Evolutionary conservation across 2,329 filamentous ascomycete species (phyloP).

Genomic region (Elsinoe perseae): DNA sequence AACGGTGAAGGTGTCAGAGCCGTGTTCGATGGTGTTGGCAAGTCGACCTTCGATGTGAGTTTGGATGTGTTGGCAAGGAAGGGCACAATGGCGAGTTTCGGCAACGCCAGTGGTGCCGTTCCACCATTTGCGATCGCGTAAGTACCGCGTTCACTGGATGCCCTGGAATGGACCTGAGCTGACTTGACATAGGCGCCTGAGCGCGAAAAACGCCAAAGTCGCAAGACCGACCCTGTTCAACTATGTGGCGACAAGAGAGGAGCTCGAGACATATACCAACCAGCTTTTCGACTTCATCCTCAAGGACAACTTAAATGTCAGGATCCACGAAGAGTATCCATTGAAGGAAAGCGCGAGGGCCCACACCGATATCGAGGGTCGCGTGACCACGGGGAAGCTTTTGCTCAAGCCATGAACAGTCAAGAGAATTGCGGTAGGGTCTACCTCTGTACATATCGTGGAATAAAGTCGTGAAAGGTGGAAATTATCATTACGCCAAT

Average conservation of each 20-base stretch:
- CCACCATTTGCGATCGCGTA: slow-evolving; percentile 57
- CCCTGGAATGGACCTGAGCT: slow-evolving; percentile 3
- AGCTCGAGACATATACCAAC: slow-evolving; percentile 60
- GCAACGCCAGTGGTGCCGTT: slow-evolving; percentile 73
- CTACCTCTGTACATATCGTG: too few species aligned
- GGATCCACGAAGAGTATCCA: slow-evolving; percentile 69
- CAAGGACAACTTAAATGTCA: slow-evolving; percentile 61
- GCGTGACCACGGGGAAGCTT: slow-evolving; percentile 78
- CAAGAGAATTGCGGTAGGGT: not conserved
- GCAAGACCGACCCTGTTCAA: slow-evolving; percentile 65
- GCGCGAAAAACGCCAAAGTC: slow-evolving; percentile 68
- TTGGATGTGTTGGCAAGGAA: slow-evolving; percentile 68
- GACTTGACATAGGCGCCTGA: slow-evolving; percentile 43
- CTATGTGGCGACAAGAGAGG: slow-evolving; percentile 62
- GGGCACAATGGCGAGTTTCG: slow-evolving; percentile 70
- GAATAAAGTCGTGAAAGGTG: too few species aligned
- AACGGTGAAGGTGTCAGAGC: slow-evolving; percentile 63
- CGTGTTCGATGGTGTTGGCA: slow-evolving; percentile 81
- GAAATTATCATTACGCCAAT: not conserved
- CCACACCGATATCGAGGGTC: slow-evolving; percentile 69
- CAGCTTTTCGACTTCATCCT: slow-evolving; percentile 68
- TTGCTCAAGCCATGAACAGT: slow-evolving; percentile 52
- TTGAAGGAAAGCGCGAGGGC: slow-evolving; percentile 64
- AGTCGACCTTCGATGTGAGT: slow-evolving; percentile 72
- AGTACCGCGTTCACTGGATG: slow-evolving; percentile 38